Evolutionary conservation across 1,284 basidiomycete genomes (phyloP).

Genomic region (Tilletia indica): DNA sequence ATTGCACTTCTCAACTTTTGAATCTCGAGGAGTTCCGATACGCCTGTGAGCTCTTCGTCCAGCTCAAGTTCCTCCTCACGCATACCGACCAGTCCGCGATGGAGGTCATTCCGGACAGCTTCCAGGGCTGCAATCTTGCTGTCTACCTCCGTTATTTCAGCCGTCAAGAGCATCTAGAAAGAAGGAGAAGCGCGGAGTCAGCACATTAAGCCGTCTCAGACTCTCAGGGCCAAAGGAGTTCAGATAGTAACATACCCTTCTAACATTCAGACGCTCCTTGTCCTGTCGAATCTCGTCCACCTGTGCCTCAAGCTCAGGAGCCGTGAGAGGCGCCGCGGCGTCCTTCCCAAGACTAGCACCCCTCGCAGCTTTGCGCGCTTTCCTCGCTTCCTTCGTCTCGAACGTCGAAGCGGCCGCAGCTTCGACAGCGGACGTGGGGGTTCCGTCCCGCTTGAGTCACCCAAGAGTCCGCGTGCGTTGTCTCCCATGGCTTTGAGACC

Average conservation of each 20-base stretch:
- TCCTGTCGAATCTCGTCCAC: conserved; percentile 47
- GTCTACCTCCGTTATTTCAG: conserved; percentile 81
- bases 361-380: conserved; percentile 31
- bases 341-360: conserved; percentile 20
- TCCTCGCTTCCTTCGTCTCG: conserved; percentile 25
- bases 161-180: conserved; percentile 61
- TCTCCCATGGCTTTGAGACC: conserved; percentile 49
- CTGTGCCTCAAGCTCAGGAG: conserved; percentile 48
- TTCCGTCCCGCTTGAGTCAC: conserved; percentile 32
- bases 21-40: conserved; percentile 45
- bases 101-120: conserved; percentile 74
- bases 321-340: conserved; percentile 24
- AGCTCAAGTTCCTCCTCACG: conserved; percentile 94
- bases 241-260: conserved; percentile 20
- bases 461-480: conserved; percentile 44
- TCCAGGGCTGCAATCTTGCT: conserved; percentile 83
- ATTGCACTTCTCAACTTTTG: conserved; percentile 48
- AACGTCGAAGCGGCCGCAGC: conserved; percentile 17
- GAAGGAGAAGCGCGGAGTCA: neutral
- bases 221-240: neutral
- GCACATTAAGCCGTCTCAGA: no score
- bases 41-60: conserved; percentile 67
- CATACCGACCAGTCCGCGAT: conserved; percentile 77
- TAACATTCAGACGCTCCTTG: conserved; percentile 41
- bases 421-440: conserved; percentile 11